Evolutionary conservation across 1,139 yeast genomes (phyloP), one percentile per base, ranked within the genome.

Genomic region (Suhomyces bolitotheri): DNA sequence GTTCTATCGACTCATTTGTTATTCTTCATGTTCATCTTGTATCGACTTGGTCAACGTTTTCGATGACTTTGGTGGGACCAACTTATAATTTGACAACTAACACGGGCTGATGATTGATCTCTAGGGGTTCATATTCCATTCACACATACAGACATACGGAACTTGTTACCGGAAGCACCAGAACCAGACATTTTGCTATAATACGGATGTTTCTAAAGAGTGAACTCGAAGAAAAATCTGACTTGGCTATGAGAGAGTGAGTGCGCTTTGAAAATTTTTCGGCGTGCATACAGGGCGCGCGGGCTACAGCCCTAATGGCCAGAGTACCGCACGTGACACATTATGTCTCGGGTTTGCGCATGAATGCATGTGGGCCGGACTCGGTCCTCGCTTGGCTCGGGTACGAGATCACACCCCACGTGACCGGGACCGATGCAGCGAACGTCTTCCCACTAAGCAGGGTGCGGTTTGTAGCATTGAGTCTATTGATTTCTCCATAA

Each of bases 91-190:
- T n/a, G n/a, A n/a, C n/a, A n/a, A n/a, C n/a, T n/a, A n/a, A n/a
- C n/a, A n/a, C n/a, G n/a, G 20, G 20, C 20, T 6, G 8, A 8
- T 17, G 7, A 6, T 17, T 17, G 6, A 7, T 8, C 20, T 17
- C 20, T 17, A 6, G 20, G 8, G 20, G 7, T 17, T 17, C 8
- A 17, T 17, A 17, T 17, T 17, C 20, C 20, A 17, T 17, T 17
- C 20, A 83, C 95, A 74, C 85, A 86, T 95, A 38, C 41, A 75
- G 97, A 88, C 90, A 90, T 87, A 81, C 96, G 89, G 87, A 85
- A 92, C 81, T 92, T 92, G 85, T 90, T 92, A 81, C 98, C 98
- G 77, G 96, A 88, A 80, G 96, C 94, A 81, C 95, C 95, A 71
- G 83, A 79, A 68, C 84, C 83, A 68, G 88, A 81, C 88, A 82